phyloP scores from a whole-genome alignment of 2,329 filamentous ascomycete species.

The Lojkania enalia region DNA sequence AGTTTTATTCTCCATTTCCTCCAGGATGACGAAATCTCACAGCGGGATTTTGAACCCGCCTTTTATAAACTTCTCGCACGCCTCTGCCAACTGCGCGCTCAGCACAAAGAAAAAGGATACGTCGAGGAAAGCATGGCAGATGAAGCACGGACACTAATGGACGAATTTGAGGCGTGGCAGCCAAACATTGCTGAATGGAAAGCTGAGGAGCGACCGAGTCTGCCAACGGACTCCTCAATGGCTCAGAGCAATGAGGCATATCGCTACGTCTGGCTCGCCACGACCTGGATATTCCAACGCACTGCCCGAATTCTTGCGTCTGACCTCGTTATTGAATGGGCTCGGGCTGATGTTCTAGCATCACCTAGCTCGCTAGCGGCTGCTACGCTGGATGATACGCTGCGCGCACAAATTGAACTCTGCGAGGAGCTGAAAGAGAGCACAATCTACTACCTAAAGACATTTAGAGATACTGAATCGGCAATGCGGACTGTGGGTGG shows the following conservation, averaged over 20 bases:
- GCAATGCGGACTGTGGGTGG: slow-evolving; percentile 12
- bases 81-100: slow-evolving; percentile 11
- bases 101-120: slow-evolving; percentile 15
- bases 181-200: slow-evolving; percentile 6
- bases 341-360: slow-evolving; percentile 2
- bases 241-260: slow-evolving; percentile 9
- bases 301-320: slow-evolving; percentile 12
- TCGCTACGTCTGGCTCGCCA: slow-evolving; percentile 14
- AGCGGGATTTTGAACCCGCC: slow-evolving; percentile 11
- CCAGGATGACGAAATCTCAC: slow-evolving; percentile 8
- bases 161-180: slow-evolving; percentile 9
- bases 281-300: slow-evolving; percentile 15
- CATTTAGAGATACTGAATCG: slow-evolving; percentile 7
- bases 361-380: neutral
- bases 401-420: slow-evolving; percentile 5
- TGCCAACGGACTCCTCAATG: neutral
- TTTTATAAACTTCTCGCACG: slow-evolving; percentile 15
- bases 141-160: slow-evolving; percentile 10
- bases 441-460: slow-evolving; percentile 12
- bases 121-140: slow-evolving; percentile 11
- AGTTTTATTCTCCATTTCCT: slow-evolving; percentile 10
- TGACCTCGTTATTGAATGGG: slow-evolving; percentile 16
- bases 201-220: slow-evolving; percentile 1
- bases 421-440: slow-evolving; percentile 13
- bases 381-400: slow-evolving; percentile 1